Evolutionary conservation across 2,329 filamentous ascomycete species (phyloP), one percentile per base, ranked within the genome.

Genomic region (Colletotrichum eleusines): DNA sequence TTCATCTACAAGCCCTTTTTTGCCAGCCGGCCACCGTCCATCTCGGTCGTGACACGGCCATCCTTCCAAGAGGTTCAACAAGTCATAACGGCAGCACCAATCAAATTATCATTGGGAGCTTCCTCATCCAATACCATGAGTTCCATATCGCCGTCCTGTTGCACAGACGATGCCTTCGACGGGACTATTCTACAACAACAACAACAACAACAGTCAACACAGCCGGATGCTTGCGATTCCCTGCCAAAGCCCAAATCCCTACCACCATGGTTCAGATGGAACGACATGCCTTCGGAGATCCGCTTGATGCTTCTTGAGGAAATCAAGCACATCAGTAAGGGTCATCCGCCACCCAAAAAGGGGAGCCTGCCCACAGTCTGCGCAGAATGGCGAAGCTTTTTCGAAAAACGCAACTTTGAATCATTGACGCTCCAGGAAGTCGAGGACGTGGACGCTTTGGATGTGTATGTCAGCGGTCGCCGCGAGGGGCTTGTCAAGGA

Each of bases 311-410:
- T 63, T 7, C 26, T 63, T 4, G 26, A 44, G 35, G 12, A 31
- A 2, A 9, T 42, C 5, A 23, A 11, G 18, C 5, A 20, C 26
- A 1, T 44, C 2, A 8, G 18, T 1, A 6, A 16, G 11, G n/a
- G n/a, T 12, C 3, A 54, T 12, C 16, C 18, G 48, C 16, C 35
- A 35, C 14, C 18, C 18, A 0, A 33, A 14, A 54, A 28, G 18
- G 46, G 48, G 35, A 23, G 16, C 23, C 9, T 58, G 16, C n/a
- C 54, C 23, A 18, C 46, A 5, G 59, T 63, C 33, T 53, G n/a
- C 33, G 18, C 16, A 1, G 60, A 63, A 42, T 63, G 60, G 60
- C 48, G 50, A 16, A 16, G 1, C 12, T 63, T 54, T n/a, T 63
- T 63, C 33, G 60, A 63, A 28, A 14, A 33, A 46, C 33, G 46